phyloP scores from a whole-genome alignment of 257 asterid genomes.

The Penstemon eatonii region DNA sequence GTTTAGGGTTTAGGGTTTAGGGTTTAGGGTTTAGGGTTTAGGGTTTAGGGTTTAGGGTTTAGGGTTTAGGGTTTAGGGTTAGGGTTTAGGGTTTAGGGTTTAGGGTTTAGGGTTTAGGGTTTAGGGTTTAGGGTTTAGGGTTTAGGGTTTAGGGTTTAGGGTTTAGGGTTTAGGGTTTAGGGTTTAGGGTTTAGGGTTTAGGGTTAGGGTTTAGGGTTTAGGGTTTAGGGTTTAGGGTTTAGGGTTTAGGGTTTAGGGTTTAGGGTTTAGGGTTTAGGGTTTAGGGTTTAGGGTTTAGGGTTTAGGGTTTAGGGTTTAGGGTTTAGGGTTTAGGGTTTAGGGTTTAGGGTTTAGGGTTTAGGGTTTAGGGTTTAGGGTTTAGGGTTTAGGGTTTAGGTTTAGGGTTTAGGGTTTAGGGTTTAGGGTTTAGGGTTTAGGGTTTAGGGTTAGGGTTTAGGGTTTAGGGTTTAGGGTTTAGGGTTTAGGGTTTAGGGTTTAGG shows the following conservation, averaged over 20 bases:
- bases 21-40: conserved; percentile 32
- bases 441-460: conserved; percentile 39
- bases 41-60: conserved; percentile 33
- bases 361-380: conserved; percentile 30
- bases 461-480: conserved; percentile 34
- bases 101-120: conserved; percentile 35
- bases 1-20: conserved; percentile 31
- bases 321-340: conserved; percentile 39
- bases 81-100: conserved; percentile 34
- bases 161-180: conserved; percentile 35
- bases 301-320: conserved; percentile 40
- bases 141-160: conserved; percentile 32
- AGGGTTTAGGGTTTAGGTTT: conserved; percentile 27
- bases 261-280: conserved; percentile 39
- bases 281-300: conserved; percentile 41
- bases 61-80: conserved; percentile 31
- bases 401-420: conserved; percentile 34
- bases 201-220: conserved; percentile 35
- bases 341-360: conserved; percentile 32
- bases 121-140: conserved; percentile 31
- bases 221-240: conserved; percentile 39
- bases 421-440: conserved; percentile 39
- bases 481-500: conserved; percentile 35
- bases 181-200: conserved; percentile 28
- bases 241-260: conserved; percentile 40